Conservation (phyloP, 306 rosid species). For the Erythrophleum fordii region DNA sequence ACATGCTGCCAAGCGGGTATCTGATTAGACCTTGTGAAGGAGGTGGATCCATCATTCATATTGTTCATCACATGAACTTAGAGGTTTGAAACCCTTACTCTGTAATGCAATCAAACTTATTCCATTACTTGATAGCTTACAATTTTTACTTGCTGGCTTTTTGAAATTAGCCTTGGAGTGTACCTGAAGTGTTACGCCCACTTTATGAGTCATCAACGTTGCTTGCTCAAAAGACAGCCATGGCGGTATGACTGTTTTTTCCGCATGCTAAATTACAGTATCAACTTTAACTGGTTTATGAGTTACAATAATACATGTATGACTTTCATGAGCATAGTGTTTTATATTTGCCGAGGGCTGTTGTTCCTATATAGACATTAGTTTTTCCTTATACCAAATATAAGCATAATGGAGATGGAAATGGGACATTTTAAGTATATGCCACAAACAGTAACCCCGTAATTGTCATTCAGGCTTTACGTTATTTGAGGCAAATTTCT, state of each 20-base stretch:
- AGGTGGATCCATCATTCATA: conserved; percentile 93
- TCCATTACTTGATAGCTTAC: conserved; percentile 28
- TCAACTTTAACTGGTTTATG: conserved; percentile 16
- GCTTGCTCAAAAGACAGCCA: conserved; percentile 91
- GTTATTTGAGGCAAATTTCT: conserved; percentile 92
- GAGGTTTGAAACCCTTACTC: conserved; percentile 59
- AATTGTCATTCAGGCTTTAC: conserved; percentile 70
- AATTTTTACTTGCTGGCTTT: conserved; percentile 30
- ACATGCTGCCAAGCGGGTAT: conserved; percentile 90
- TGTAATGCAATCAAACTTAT: conserved; percentile 1
- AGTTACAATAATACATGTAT: neutral
- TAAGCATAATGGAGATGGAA: neutral
- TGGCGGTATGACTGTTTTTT: conserved; percentile 69
- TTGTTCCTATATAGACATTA: neutral
- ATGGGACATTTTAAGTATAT: neutral
- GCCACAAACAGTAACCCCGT: conserved; percentile 22
- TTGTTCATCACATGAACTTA: conserved; percentile 90
- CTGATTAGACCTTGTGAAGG: conserved; percentile 97
- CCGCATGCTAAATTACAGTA: neutral
- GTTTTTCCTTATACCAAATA: neutral
- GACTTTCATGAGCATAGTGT: neutral
- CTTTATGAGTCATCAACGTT: conserved; percentile 88
- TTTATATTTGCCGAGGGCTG: neutral
- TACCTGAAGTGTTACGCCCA: conserved; percentile 96
- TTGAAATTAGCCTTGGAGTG: conserved; percentile 88